phyloP scores from a whole-genome alignment of 169 alveolate genomes.

The Eimeria falciformis region DNA sequence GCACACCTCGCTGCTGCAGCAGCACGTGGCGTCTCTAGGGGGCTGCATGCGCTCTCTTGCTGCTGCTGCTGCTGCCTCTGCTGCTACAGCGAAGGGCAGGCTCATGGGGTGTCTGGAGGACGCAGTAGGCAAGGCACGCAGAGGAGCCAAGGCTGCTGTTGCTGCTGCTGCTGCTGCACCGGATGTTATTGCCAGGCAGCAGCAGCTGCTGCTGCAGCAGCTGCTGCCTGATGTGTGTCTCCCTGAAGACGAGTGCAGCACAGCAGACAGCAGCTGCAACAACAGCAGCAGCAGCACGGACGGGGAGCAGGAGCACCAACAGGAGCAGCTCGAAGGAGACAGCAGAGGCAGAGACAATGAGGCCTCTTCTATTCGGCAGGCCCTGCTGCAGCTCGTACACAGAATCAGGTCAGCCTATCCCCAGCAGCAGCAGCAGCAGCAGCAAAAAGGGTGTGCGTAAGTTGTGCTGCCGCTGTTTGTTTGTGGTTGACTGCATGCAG shows the following conservation, averaged over 20 bases:
- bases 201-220: constrained; percentile 16
- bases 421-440: neutral
- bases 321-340: neutral
- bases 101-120: neutral
- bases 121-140: neutral
- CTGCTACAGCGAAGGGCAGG: neutral
- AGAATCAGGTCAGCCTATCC: neutral
- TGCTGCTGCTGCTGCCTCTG: constrained; percentile 48
- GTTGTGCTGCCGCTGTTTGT: neutral
- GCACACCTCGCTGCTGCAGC: constrained; percentile 31
- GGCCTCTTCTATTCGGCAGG: neutral
- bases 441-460: neutral
- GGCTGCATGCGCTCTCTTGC: neutral
- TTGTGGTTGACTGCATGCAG: neutral
- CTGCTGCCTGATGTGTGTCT: constrained; percentile 14
- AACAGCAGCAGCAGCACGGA: constrained; percentile 2
- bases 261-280: constrained; percentile 10
- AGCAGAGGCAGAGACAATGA: too few relatives aligned
- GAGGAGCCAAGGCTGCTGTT: neutral
- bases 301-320: neutral
- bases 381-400: neutral
- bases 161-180: constrained; percentile 26
- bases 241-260: constrained; percentile 21
- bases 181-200: neutral
- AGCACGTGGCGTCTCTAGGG: neutral